Evolutionary conservation across 768 basidiomycete species (phyloP).

Genomic region (Boletus vinaceobasis): DNA sequence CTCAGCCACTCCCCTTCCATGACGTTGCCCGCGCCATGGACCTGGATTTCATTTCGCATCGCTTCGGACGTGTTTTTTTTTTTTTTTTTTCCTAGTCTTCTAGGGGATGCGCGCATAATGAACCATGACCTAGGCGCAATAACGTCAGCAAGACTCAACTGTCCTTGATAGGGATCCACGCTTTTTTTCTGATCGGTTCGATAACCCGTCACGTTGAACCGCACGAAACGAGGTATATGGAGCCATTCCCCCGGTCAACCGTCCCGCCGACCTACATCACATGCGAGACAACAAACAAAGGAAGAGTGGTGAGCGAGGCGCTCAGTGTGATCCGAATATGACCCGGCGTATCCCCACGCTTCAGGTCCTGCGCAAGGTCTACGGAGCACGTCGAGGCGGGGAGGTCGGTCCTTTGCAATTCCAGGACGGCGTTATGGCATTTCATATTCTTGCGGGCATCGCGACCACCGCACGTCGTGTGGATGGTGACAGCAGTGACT

Average conservation of each 20-base stretch:
- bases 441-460: too few species aligned
- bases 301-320: too few species aligned
- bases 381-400: too few species aligned
- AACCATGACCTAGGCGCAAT: background rate
- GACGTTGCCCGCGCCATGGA: background rate
- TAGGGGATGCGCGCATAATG: background rate
- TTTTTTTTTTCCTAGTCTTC: background rate
- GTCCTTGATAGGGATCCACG: slow-evolving; percentile 10
- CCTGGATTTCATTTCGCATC: slow-evolving; percentile 8
- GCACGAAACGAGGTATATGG: background rate
- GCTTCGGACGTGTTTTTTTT: background rate
- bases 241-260: background rate
- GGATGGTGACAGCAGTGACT: too few species aligned
- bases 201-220: background rate
- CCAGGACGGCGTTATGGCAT: too few species aligned
- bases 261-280: too few species aligned
- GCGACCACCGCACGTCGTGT: too few species aligned
- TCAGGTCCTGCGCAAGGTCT: too few species aligned
- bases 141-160: background rate
- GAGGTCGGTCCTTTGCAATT: too few species aligned
- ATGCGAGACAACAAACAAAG: too few species aligned
- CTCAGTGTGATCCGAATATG: too few species aligned
- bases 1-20: background rate
- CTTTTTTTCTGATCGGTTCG: slow-evolving; percentile 13
- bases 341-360: too few species aligned